These are phyloP conservation scores for Corchorus olitorius DNA, from an alignment of 345 rosid genomes.

Conservation along the genomic window DNA sequence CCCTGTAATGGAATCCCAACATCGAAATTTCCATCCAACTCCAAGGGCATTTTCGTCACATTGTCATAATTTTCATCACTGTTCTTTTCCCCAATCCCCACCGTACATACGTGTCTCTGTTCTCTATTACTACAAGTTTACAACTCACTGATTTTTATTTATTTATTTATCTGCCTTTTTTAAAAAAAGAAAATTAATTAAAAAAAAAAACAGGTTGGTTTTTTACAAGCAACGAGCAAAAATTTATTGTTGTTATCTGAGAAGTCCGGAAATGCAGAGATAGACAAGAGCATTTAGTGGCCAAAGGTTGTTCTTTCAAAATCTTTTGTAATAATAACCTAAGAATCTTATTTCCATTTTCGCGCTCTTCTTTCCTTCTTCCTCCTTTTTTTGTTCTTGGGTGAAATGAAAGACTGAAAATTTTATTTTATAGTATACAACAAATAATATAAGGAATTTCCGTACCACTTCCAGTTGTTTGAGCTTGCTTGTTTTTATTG, in stretches of 20 bases:
- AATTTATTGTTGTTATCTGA: neutral
- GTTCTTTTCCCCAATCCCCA: neutral
- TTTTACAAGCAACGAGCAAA: neutral
- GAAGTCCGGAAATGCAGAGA: slow-evolving; percentile 1
- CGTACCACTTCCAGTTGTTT: neutral
- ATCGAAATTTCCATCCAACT: neutral
- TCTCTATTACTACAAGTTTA: neutral
- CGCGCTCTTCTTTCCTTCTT: neutral
- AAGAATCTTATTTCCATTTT: neutral
- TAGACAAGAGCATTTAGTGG: neutral
- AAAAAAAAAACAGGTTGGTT: neutral
- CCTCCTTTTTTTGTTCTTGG: neutral
- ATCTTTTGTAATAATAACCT: neutral
- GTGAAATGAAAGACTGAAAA: neutral
- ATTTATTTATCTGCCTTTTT: neutral
- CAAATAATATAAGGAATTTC: neutral
- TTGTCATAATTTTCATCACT: neutral
- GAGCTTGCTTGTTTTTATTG: slow-evolving; percentile 10
- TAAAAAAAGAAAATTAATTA: neutral
- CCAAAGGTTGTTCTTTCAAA: slow-evolving; percentile 3
- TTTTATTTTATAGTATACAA: neutral
- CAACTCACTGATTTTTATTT: neutral
- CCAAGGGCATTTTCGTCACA: slow-evolving; percentile 5
- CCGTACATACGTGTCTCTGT: neutral
- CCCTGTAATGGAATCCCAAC: neutral